Evolutionary conservation across 1,284 basidiomycete genomes (phyloP).

Genomic region (Xanthoconium separans): DNA sequence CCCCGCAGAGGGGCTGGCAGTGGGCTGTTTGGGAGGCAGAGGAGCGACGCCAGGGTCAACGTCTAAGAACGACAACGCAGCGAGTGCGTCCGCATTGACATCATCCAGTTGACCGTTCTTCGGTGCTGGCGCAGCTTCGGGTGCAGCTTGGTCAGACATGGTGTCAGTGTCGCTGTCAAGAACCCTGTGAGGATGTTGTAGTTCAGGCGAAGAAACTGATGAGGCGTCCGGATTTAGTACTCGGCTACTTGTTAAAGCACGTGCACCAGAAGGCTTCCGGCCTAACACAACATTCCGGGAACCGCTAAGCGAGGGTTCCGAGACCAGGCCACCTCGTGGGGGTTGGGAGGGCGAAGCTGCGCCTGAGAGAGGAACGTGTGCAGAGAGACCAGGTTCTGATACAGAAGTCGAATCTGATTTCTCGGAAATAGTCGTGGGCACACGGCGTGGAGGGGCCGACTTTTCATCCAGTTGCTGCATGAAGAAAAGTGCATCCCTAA

Average conservation of each 20-base stretch:
- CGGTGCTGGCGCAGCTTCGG: constrained; percentile 4
- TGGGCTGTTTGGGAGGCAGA: constrained; percentile 21
- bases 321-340: constrained; percentile 35
- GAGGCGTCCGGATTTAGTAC: constrained; percentile 32
- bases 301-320: constrained; percentile 26
- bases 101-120: constrained; percentile 41
- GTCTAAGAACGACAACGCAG: constrained; percentile 73
- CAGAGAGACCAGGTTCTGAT: constrained; percentile 26
- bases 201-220: constrained; percentile 30
- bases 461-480: constrained; percentile 58
- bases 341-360: constrained; percentile 22
- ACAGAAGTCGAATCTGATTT: constrained; percentile 31
- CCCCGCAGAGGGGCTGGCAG: constrained; percentile 4
- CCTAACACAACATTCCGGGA: constrained; percentile 46
- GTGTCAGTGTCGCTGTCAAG: constrained; percentile 32
- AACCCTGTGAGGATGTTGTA: constrained; percentile 26
- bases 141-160: constrained; percentile 24
- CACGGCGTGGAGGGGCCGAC: constrained; percentile 30
- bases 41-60: constrained; percentile 32
- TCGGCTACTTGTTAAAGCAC: constrained; percentile 58
- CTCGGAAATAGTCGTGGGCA: constrained; percentile 44
- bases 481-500: constrained; percentile 63
- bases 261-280: constrained; percentile 82
- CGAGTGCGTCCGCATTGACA: constrained; percentile 66
- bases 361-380: constrained; percentile 13